These are phyloP conservation scores for Mixia osmundae DNA, from an alignment of 1,284 basidiomycete species.

Conservation along the genomic window DNA sequence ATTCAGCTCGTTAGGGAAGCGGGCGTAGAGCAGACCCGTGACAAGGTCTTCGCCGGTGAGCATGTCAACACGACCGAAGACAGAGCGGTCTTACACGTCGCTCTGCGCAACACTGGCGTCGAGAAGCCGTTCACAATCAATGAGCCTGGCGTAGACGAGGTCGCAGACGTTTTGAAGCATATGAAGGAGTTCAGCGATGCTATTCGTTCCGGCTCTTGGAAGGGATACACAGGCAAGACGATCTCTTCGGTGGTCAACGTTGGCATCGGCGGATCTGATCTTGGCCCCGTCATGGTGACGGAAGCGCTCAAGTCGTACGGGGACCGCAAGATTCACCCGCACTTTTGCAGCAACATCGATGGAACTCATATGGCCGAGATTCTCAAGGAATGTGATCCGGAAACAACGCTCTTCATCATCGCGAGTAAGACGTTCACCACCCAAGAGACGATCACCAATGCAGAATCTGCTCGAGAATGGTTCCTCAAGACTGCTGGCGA, in stretches of 20 bases:
- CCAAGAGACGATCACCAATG: conserved; percentile 98
- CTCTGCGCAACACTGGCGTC: conserved; percentile 53
- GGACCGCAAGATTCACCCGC: conserved; percentile 60
- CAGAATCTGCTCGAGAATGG: conserved; percentile 79
- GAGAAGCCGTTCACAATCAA: conserved; percentile 42
- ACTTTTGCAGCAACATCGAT: conserved; percentile 96
- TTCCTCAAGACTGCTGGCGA: conserved; percentile 68
- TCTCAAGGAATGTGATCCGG: conserved; percentile 56
- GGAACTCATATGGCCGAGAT: conserved; percentile 91
- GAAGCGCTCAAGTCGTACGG: conserved; percentile 87
- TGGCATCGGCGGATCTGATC: conserved; percentile 91
- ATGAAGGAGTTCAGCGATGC: conserved; percentile 74
- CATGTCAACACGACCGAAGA: conserved; percentile 98
- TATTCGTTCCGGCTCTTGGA: conserved; percentile 69
- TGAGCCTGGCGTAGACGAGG: conserved; percentile 63
- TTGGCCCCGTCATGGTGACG: conserved; percentile 96
- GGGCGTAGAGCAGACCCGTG: conserved; percentile 55
- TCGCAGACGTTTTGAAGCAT: conserved; percentile 60
- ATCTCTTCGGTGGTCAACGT: conserved; percentile 96
- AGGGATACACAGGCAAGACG: conserved; percentile 85
- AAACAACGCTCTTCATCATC: conserved; percentile 90
- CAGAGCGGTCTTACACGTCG: conserved; percentile 83
- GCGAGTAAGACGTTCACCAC: conserved; percentile 98
- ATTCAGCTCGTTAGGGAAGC: conserved; percentile 67
- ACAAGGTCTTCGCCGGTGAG: conserved; percentile 83